These are phyloP conservation scores for Nyctanthes arbortristis DNA, from an alignment of 257 asterid species.

Conservation along the genomic window DNA sequence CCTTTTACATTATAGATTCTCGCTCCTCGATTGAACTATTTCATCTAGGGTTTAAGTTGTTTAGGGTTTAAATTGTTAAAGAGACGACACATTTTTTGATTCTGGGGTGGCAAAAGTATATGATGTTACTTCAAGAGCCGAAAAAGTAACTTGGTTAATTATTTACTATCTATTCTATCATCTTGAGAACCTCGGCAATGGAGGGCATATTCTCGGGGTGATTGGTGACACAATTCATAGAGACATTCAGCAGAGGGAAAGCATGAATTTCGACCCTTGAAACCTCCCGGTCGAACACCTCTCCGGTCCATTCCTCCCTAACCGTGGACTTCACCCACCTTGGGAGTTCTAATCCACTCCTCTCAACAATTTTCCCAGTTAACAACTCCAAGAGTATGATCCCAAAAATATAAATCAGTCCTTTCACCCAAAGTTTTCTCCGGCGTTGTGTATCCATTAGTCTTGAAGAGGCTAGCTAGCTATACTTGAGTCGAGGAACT, in stretches of 20 bases:
- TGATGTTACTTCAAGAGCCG: not conserved
- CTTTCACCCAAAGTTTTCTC: constrained; percentile 30
- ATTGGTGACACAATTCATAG: constrained; percentile 42
- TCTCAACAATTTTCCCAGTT: constrained; percentile 43
- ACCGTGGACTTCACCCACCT: constrained; percentile 49
- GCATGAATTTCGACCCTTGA: constrained; percentile 31
- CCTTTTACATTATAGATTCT: no score
- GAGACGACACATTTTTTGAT: not conserved
- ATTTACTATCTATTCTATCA: constrained; percentile 35
- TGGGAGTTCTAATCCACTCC: constrained; percentile 38
- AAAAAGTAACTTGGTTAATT: constrained; percentile 26
- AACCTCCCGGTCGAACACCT: constrained; percentile 38
- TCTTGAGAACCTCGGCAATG: constrained; percentile 33
- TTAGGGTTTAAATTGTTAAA: not conserved
- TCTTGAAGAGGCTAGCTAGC: constrained; percentile 10
- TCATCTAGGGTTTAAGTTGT: no score
- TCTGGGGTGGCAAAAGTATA: not conserved
- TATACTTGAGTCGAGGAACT: constrained; percentile 15
- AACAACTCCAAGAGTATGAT: constrained; percentile 39
- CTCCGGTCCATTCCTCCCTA: constrained; percentile 57
- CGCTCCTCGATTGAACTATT: no score
- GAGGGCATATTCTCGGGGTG: constrained; percentile 41
- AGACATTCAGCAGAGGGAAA: constrained; percentile 39
- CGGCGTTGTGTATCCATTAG: constrained; percentile 40
- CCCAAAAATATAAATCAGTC: constrained; percentile 27